A percentile compares a stretch with the other conserved stretches of the same genome.
phyloP scores from a whole-genome alignment of 208 protist species.

The Novymonas esmeraldas region DNA sequence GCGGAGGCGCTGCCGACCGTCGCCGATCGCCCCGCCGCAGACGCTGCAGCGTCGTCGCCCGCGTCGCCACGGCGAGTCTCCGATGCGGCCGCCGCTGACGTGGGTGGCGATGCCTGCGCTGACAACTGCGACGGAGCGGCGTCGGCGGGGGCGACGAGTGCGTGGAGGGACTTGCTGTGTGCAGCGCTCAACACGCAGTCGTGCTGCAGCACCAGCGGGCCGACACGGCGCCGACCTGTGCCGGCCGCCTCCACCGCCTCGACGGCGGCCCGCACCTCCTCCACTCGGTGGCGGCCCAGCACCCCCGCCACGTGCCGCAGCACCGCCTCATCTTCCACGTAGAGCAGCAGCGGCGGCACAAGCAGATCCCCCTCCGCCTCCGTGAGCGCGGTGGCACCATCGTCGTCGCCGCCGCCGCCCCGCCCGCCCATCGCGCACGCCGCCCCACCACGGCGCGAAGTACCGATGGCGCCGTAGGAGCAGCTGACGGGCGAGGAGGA shows the following conservation, averaged over 20 bases:
- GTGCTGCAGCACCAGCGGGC: not conserved
- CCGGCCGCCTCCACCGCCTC: not conserved
- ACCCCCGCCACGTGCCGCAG: conserved; percentile 11
- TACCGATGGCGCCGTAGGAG: too few species aligned
- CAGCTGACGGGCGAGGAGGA: too few species aligned
- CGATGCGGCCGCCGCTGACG: too few species aligned
- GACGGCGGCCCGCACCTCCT: conserved; percentile 13
- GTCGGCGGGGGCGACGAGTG: too few species aligned
- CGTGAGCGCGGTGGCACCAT: conserved; percentile 18
- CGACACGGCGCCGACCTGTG: not conserved
- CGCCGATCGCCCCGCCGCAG: not conserved
- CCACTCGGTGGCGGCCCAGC: conserved; percentile 11
- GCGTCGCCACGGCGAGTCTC: too few species aligned
- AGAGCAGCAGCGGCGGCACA: conserved; percentile 28
- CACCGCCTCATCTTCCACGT: conserved; percentile 21
- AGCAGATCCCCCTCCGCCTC: conserved; percentile 33
- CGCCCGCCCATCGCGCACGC: not conserved
- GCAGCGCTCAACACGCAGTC: conserved; percentile 2
- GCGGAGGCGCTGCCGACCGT: not conserved
- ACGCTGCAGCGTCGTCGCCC: not conserved
- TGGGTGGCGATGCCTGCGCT: not conserved
- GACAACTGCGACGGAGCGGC: not conserved
- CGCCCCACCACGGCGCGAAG: too few species aligned
- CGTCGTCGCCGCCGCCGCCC: not conserved
- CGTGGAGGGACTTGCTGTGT: conserved; percentile 4